Evolutionary conservation across 129 eudicot genomes (phyloP).

Genomic region (Centella asiatica): DNA sequence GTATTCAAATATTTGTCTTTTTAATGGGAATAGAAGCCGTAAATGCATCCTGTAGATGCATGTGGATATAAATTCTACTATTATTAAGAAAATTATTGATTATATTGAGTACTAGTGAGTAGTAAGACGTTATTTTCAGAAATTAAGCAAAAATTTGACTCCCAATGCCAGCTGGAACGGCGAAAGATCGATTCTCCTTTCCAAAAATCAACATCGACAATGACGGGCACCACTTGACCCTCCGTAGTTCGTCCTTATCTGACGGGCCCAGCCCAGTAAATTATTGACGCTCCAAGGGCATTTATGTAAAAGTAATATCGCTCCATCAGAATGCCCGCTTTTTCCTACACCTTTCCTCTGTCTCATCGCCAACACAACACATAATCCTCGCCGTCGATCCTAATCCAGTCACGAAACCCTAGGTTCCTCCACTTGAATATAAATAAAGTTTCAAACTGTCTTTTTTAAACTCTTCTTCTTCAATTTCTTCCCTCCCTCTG

Average conservation of each 20-base stretch:
- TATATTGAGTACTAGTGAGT: too few relatives aligned
- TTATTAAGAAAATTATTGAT: too few relatives aligned
- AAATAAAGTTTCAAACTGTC: constrained; percentile 3
- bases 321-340: neutral
- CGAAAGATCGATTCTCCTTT: too few relatives aligned
- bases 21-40: too few relatives aligned
- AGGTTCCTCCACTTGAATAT: neutral
- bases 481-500: neutral
- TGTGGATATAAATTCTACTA: too few relatives aligned
- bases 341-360: constrained; percentile 27
- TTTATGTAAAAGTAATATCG: neutral
- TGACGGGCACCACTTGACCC: neutral
- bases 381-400: constrained; percentile 30
- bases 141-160: too few relatives aligned
- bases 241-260: neutral
- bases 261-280: neutral
- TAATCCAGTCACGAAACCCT: constrained; percentile 17
- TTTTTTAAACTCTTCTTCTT: neutral
- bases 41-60: too few relatives aligned
- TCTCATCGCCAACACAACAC: constrained; percentile 9
- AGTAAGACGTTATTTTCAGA: too few relatives aligned
- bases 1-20: too few relatives aligned
- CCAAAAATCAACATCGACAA: too few relatives aligned
- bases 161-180: too few relatives aligned
- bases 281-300: neutral